Base-by-base conservation (phyloP, 805 yeast species). In the Saturnispora serradocipensis region DNA sequence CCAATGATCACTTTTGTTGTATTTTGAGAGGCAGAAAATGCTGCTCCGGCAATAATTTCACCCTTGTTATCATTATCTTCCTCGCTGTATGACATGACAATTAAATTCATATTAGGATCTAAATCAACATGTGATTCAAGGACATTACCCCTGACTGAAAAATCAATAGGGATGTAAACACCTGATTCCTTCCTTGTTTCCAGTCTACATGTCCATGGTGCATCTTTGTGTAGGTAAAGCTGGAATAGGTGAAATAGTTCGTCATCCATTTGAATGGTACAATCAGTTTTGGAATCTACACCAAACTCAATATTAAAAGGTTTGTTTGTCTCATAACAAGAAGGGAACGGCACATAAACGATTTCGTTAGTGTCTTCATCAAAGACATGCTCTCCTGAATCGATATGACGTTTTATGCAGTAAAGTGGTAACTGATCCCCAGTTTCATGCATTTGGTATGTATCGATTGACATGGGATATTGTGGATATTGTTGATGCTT, bases 141-240 rank as follows among this genome's bases (percentile, higher is more conserved):
- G 38, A 84, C 74, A 54, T 76, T 76, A 4, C 91, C 91, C 57
- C 88, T 73, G 50, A 85, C 68, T 58, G 79, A 78, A 62, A 85
- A 72, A 6, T 80, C 75, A 51, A 84, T 65, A 5, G 91, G 90
- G 11, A 84, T 67, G 35, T 61, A 68, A 7, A 77, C 76, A 35
- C 74, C 69, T 42, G 71, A 67, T 50, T 70, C 67, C 36, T 68
- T 68, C 18, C 75, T 67, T 53, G 78, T 64, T 3, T 86, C 84
- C 9, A 83, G 57, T 51, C 84, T 70, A 64, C 93, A 86, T 45
- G 85, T 75, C 61, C 81, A 79, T 28, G 93, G 93, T 8, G 77
- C 81, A 62, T 86, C 93, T 61, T 85, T 84, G 64, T 86, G 93
- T 43, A 86, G 69, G 62, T 85, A 85, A 45, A 85, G 69, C 67